Evolutionary conservation across 2,329 filamentous ascomycete species (phyloP).

Genomic region (Ophiosphaerella herpotricha): DNA sequence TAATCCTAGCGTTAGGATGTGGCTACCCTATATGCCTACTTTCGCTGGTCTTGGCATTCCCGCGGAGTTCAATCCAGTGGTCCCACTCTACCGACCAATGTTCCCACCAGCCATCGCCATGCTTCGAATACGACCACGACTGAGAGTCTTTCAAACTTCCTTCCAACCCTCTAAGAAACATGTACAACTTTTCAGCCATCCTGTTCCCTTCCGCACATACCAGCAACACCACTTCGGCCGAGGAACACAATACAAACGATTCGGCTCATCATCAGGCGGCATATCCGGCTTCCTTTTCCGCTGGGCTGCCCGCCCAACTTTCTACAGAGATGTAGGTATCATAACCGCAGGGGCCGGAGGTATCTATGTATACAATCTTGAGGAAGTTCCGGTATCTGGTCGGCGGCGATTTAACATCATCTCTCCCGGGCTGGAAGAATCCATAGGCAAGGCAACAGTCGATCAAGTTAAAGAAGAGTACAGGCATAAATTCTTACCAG

Average conservation of each 20-base stretch:
- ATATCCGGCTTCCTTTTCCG: constrained; percentile 30
- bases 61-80: constrained; percentile 14
- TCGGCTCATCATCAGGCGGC: constrained; percentile 20
- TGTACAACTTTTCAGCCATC: not conserved
- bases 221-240: constrained; percentile 28
- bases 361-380: constrained; percentile 72
- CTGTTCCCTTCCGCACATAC: constrained; percentile 26
- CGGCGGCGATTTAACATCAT: constrained; percentile 75
- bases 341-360: constrained; percentile 50
- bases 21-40: not conserved
- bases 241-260: constrained; percentile 37
- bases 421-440: constrained; percentile 59
- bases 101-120: constrained; percentile 10
- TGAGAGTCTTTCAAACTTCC: constrained; percentile 4
- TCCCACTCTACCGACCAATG: not conserved
- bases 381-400: constrained; percentile 73
- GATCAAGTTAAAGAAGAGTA: constrained; percentile 61
- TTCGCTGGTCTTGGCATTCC: constrained; percentile 14
- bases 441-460: constrained; percentile 60
- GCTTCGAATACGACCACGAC: constrained; percentile 21
- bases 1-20: not conserved
- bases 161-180: not conserved
- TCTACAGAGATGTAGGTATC: constrained; percentile 52
- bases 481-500: constrained; percentile 61
- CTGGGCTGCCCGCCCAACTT: constrained; percentile 53